Evolutionary conservation across 2,329 filamentous ascomycete genomes (phyloP).

Genomic region (Orbilia brochopaga): DNA sequence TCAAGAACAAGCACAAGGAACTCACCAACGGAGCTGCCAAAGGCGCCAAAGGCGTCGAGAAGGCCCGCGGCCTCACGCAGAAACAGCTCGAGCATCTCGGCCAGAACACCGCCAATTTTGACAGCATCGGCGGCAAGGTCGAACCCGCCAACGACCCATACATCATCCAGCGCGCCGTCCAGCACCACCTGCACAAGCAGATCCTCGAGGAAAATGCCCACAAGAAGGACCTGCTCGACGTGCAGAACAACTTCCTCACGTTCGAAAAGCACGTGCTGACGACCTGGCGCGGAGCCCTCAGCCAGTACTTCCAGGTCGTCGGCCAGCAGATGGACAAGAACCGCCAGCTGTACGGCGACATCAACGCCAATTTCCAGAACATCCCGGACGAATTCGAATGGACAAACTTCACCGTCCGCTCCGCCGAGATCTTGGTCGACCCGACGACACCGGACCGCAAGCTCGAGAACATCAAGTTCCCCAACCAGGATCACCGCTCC

Average conservation of each 20-base stretch:
- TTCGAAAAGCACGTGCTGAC: constrained; percentile 86
- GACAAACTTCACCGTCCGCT: constrained; percentile 79
- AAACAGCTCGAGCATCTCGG: constrained; percentile 95
- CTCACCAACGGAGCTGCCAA: constrained; percentile 80
- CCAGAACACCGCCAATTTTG: constrained; percentile 79
- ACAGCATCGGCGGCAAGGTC: constrained; percentile 70
- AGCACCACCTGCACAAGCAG: constrained; percentile 86
- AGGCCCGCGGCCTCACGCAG: constrained; percentile 82
- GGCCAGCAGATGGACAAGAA: constrained; percentile 81
- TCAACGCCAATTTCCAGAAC: constrained; percentile 73
- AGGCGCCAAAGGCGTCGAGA: constrained; percentile 87
- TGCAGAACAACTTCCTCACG: constrained; percentile 86
- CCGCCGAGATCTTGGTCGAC: constrained; percentile 75
- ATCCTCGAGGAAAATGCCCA: constrained; percentile 95
- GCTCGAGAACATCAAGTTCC: constrained; percentile 76
- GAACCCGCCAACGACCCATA: constrained; percentile 83
- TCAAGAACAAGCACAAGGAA: constrained; percentile 96
- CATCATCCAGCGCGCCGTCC: constrained; percentile 78
- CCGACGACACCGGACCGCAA: constrained; percentile 75
- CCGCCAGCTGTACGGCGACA: constrained; percentile 80
- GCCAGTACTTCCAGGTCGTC: constrained; percentile 80
- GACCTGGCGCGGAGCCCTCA: constrained; percentile 80
- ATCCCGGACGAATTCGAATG: constrained; percentile 89
- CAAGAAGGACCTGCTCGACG: constrained; percentile 83
- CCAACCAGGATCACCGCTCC: constrained; percentile 82